These are phyloP conservation scores for Fusarium multiceps DNA, from an alignment of 2,329 filamentous ascomycete genomes.

Conservation along the genomic window DNA sequence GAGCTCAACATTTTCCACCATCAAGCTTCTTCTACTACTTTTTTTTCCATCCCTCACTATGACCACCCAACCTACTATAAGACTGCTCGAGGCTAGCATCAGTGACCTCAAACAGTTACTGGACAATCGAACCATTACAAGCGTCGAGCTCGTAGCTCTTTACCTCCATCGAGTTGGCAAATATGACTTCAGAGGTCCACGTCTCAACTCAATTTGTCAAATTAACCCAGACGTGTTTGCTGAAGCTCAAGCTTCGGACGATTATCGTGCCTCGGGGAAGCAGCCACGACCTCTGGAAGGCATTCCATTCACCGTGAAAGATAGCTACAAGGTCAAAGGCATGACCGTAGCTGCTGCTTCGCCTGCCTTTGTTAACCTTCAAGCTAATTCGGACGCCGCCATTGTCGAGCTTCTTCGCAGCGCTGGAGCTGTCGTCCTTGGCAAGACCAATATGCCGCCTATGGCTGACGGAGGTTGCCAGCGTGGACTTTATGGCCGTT, in stretches of 20 bases:
- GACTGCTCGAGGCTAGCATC: background rate
- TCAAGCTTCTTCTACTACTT: rapidly evolving
- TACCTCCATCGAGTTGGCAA: constrained; percentile 45
- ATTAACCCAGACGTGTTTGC: constrained; percentile 45
- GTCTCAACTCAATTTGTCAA: constrained; percentile 45
- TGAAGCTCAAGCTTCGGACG: constrained; percentile 47
- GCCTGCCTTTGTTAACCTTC: constrained; percentile 62
- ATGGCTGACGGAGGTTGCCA: constrained; percentile 71
- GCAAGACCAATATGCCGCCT: constrained; percentile 67
- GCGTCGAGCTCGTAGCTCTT: constrained; percentile 45
- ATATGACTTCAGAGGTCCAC: constrained; percentile 42
- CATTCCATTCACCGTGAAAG: constrained; percentile 68
- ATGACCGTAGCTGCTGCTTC: constrained; percentile 66
- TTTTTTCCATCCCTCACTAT: background rate
- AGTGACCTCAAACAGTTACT: constrained; percentile 23
- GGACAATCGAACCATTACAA: constrained; percentile 23
- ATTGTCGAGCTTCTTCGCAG: constrained; percentile 59
- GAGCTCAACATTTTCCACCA: rapidly evolving
- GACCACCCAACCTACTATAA: background rate
- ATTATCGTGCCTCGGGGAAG: constrained; percentile 34
- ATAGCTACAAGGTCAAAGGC: constrained; percentile 65
- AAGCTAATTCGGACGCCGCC: constrained; percentile 64
- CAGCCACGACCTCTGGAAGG: constrained; percentile 57
- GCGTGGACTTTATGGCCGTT: constrained; percentile 65
- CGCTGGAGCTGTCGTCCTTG: constrained; percentile 50